Evolutionary conservation across 2,329 filamentous ascomycete species (phyloP).

Genomic region (Neocucurbitaria cava): DNA sequence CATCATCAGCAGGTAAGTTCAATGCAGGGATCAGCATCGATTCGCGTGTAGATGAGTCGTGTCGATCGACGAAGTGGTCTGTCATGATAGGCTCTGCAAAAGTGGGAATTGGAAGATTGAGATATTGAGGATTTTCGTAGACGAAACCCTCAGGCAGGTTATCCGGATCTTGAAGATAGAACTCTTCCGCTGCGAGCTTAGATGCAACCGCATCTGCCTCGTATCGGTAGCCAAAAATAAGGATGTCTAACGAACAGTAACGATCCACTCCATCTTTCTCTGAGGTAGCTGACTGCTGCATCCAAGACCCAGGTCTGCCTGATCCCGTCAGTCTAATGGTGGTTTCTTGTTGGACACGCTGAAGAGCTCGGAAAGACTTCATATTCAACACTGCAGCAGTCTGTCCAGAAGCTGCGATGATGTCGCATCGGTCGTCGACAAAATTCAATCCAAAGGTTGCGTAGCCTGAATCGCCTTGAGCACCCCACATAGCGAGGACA

Average conservation of each 20-base stretch:
- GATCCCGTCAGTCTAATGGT: background rate
- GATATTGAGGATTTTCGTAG: background rate
- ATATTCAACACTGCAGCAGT: background rate
- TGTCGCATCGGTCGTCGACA: background rate
- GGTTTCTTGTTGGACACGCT: background rate
- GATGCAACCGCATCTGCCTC: background rate
- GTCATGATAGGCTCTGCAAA: background rate
- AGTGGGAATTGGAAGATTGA: conserved; percentile 1
- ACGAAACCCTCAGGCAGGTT: background rate
- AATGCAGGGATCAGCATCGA: background rate
- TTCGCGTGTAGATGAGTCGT: background rate
- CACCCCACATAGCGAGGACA: background rate
- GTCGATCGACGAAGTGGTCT: background rate
- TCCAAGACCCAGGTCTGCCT: background rate
- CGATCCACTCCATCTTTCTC: background rate
- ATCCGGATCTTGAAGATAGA: background rate
- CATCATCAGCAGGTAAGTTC: background rate
- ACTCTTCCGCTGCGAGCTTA: background rate
- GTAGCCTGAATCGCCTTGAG: background rate
- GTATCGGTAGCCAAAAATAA: background rate
- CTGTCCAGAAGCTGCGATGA: background rate
- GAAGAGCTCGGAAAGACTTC: background rate
- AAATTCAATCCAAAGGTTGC: background rate
- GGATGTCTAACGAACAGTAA: background rate
- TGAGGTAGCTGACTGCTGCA: background rate